Evolutionary conservation across 805 yeast species (phyloP), one percentile per base, ranked within the genome.

Genomic region (Ogataea methylovora): DNA sequence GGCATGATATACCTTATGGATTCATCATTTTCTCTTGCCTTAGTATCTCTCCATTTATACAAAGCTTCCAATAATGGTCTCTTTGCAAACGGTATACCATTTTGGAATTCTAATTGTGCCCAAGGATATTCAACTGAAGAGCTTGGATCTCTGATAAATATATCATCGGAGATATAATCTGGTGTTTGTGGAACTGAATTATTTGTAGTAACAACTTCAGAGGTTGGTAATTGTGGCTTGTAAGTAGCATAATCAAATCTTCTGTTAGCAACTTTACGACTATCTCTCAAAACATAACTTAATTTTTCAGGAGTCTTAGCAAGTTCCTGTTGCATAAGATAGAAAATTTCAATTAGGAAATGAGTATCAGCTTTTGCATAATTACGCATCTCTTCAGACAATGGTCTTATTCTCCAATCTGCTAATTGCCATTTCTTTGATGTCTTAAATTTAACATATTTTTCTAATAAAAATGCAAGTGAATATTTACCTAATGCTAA

Each of bases 311-410:
- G 63, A 27, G 60, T 52, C 19, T 69, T 69, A 3, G 82, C 48
- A 12, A 90, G 62, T 48, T 68, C 66, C 43, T 79, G 79, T 40
- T 76, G 76, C 56, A 92, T 58, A 41, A 73, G 73, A 49, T 86
- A 90, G 58, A 69, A 92, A 12, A 92, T 82, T 54, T 82, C 73
- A 24, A 92, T 65, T 33, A 92, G 60, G 49, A 87, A 92, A 57
- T 92, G 98, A 0, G 98, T 92, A 58, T 92, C 98, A 0, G 96
- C 83, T 43, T 95, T 71, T 0, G 98, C 98, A 55, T 92, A 92
- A 12, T 80, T 73, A 40, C 67, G 58, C 88, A 92, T 81, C 25
- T 84, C 76, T 8, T 63, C 55, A 2, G 84, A 71, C 33, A 92
- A 61, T 0, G 98, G 98, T 44, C 98, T 70, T 6, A 80, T 60